Evolutionary conservation across 2,329 filamentous ascomycete species (phyloP), one percentile per base, ranked within the genome.

Genomic region (Cladosporium austrohemisphaericum): DNA sequence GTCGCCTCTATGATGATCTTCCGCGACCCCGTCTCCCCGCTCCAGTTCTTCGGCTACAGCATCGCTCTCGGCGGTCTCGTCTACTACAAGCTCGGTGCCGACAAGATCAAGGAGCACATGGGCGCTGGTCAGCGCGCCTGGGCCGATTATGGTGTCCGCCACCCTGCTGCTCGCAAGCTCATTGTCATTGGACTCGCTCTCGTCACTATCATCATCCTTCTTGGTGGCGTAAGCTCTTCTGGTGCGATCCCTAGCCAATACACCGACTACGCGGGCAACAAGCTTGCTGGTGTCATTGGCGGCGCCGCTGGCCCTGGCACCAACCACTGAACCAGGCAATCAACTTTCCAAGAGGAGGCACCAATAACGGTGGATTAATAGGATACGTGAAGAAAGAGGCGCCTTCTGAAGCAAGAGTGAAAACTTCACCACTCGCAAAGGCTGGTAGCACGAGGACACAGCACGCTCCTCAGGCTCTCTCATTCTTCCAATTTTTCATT

Each of bases 1-100:
- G 74, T 76, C 46, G 85, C 85, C 37, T 90, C 86, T 54, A 89
- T 91, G 81, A 69, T 87, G 57, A 87, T 92, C 68, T 92, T 87
- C 84, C 80, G 81, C 60, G 87, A 87, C 55, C 80, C 84, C 44
- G 84, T 92, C 55, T 81, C 85, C 13, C 73, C 73, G 49, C 79
- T 92, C 50, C 88, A 93, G 74, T 84, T 86, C 68, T 90, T 92
- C 66, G 88, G 88, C 59, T 93, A 92, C 78, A 79, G 77, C 68
- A 88, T 92, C 65, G 86, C 88, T 43, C 80, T 92, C 23, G 77
- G 74, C 55, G 88, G 87, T 63, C 86, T 93, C 72, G 71, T 89
- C 58, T 90, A 88, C 78, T 92, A 90, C 78, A 91, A 91, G 79
- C 83, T 92, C 53, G 87, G 88, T 50, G 81, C 79, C 52, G 89